Conservation (phyloP, 1,139 yeast species). For the Diutina siamensis region DNA sequence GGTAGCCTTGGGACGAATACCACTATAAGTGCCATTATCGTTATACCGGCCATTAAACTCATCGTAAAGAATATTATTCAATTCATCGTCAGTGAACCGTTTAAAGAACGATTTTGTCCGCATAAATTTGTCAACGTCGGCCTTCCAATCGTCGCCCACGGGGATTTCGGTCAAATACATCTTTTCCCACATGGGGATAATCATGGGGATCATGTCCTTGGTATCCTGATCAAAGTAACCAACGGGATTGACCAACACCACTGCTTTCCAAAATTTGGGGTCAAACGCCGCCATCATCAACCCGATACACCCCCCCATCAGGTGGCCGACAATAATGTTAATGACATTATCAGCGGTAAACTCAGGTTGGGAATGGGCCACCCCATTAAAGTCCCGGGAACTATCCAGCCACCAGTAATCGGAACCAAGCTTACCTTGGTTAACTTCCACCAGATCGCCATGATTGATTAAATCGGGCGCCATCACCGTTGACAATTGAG, state of each 20-base stretch:
- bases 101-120: not conserved
- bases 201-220: not conserved
- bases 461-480: constrained; percentile 52
- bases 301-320: constrained; percentile 5
- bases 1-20: not conserved
- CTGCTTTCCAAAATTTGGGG: not conserved
- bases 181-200: not conserved
- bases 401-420: constrained; percentile 54
- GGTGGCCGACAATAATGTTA: not conserved
- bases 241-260: not conserved
- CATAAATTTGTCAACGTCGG: not conserved
- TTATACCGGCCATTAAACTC: not conserved
- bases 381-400: constrained; percentile 37
- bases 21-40: not conserved
- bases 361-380: constrained; percentile 12
- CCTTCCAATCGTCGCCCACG: not conserved
- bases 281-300: not conserved
- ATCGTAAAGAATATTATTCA: not conserved
- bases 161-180: not conserved
- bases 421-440: constrained; percentile 43
- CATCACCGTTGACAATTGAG: constrained; percentile 24
- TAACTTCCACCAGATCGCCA: constrained; percentile 54
- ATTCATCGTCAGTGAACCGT: not conserved
- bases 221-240: not conserved
- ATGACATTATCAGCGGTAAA: not conserved